Conservation (phyloP, 1,284 basidiomycete species). For the Porodaedalea pini region DNA sequence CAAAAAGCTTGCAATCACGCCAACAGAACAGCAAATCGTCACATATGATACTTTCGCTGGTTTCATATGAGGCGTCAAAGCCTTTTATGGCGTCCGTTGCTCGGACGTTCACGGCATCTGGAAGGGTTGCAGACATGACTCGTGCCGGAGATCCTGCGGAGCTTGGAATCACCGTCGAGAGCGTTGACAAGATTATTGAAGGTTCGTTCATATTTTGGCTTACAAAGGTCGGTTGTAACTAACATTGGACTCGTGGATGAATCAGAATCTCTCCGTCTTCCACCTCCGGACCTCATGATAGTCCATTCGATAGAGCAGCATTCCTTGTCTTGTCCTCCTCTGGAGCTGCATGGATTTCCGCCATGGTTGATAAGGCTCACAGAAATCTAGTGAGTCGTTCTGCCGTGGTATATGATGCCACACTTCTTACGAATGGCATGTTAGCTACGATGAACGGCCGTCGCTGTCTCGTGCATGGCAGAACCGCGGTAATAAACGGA, state of each 20-base stretch:
- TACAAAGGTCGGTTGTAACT: neutral
- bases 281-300: slow-evolving; percentile 72
- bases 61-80: slow-evolving; percentile 49
- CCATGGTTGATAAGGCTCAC: slow-evolving; percentile 76
- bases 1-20: neutral
- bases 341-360: slow-evolving; percentile 70
- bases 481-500: slow-evolving; percentile 4
- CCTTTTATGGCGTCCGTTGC: slow-evolving; percentile 45
- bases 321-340: slow-evolving; percentile 37
- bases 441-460: slow-evolving; percentile 11
- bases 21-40: slow-evolving; percentile 2
- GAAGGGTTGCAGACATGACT: neutral
- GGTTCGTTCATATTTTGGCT: neutral
- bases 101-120: slow-evolving; percentile 31
- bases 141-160: neutral
- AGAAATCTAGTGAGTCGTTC: slow-evolving; percentile 61
- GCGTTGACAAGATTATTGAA: slow-evolving; percentile 7
- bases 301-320: slow-evolving; percentile 52
- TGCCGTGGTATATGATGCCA: neutral
- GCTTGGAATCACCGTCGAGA: neutral
- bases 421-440: neutral
- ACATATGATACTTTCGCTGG: slow-evolving; percentile 34
- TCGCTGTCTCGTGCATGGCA: slow-evolving; percentile 11
- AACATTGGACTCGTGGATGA: neutral
- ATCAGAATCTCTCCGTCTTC: slow-evolving; percentile 27